These are phyloP conservation scores for Termitomyces sp. DNA, from an alignment of 768 basidiomycete genomes.

Conservation along the genomic window DNA sequence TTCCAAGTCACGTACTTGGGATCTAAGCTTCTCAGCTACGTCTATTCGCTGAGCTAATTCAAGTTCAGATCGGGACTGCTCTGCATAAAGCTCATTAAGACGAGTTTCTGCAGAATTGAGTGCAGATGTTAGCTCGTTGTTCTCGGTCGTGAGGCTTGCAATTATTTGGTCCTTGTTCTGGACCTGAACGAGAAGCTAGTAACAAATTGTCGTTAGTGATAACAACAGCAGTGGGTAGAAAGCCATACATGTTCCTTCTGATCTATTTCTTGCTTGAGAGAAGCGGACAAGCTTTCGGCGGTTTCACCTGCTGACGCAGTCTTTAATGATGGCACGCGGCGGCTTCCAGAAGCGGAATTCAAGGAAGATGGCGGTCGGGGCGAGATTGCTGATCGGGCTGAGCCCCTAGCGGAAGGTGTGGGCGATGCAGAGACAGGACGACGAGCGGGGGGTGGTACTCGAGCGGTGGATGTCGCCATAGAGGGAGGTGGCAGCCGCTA, in stretches of 20 bases:
- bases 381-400: conserved; percentile 57
- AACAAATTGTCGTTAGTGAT: conserved; percentile 6
- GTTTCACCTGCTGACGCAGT: conserved; percentile 41
- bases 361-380: conserved; percentile 54
- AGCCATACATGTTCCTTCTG: conserved; percentile 71
- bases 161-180: conserved; percentile 80
- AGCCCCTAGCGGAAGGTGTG: conserved; percentile 45
- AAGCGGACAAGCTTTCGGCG: conserved; percentile 53
- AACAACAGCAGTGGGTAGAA: not conserved
- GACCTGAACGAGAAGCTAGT: conserved; percentile 68
- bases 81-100: conserved; percentile 74
- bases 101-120: conserved; percentile 69
- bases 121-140: conserved; percentile 58
- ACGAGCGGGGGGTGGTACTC: conserved; percentile 44
- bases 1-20: conserved; percentile 81
- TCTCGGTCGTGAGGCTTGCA: conserved; percentile 56
- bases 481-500: not conserved
- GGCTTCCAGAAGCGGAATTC: conserved; percentile 39
- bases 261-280: conserved; percentile 74
- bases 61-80: conserved; percentile 77
- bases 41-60: conserved; percentile 82
- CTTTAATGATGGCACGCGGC: conserved; percentile 48
- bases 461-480: conserved; percentile 43
- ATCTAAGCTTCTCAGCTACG: conserved; percentile 75
- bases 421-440: conserved; percentile 42